Conservation (phyloP, 129 eudicot genomes). For the Mikania micrantha region DNA sequence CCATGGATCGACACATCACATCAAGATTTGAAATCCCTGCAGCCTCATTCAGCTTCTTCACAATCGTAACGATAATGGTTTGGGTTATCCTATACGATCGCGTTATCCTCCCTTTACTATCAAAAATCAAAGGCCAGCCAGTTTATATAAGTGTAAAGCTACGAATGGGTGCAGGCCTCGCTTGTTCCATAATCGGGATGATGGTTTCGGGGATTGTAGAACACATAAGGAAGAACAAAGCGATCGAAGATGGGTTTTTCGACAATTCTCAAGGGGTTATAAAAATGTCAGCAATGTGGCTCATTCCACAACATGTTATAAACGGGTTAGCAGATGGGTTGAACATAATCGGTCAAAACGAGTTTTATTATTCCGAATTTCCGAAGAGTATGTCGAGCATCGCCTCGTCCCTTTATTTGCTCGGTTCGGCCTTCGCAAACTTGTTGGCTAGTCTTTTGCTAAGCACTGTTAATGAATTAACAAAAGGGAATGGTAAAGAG, state of each 20-base stretch:
- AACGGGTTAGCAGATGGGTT: conserved; percentile 73
- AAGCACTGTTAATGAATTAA: conserved; percentile 40
- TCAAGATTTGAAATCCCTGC: conserved; percentile 64
- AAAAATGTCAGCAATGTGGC: conserved; percentile 88
- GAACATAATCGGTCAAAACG: conserved; percentile 62
- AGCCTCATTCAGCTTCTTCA: conserved; percentile 54
- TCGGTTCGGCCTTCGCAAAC: conserved; percentile 52
- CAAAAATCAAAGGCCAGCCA: conserved; percentile 49
- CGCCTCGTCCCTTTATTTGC: conserved; percentile 50
- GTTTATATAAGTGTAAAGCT: conserved; percentile 42
- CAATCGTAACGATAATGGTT: conserved; percentile 36
- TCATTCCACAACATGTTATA: conserved; percentile 49
- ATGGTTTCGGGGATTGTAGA: conserved; percentile 52
- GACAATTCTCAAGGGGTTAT: conserved; percentile 38
- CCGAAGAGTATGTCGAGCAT: conserved; percentile 91
- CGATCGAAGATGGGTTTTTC: conserved; percentile 45
- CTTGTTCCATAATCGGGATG: conserved; percentile 43
- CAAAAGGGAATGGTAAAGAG: conserved; percentile 49
- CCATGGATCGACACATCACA: conserved; percentile 73
- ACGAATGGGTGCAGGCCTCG: conserved; percentile 77
- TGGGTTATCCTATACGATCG: conserved; percentile 81
- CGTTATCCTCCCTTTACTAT: conserved; percentile 52
- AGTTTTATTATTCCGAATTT: conserved; percentile 75
- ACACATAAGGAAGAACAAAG: conserved; percentile 43
- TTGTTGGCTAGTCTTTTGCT: conserved; percentile 61